These are phyloP conservation scores for Davidsoniella eucalypti DNA, from an alignment of 2,329 filamentous ascomycete genomes.

Conservation along the genomic window DNA sequence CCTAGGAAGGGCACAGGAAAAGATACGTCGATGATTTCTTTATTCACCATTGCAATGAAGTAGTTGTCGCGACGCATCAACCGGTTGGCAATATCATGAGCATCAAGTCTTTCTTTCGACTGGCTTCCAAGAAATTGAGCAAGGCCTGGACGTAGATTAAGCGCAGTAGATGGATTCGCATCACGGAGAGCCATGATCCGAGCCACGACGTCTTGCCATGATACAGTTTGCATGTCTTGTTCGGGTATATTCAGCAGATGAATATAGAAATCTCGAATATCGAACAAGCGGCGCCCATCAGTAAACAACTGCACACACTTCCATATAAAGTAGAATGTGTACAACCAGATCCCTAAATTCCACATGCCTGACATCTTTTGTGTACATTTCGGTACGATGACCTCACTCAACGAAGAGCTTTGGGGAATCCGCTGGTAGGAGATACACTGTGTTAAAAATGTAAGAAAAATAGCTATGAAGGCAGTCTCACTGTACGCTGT, in stretches of 20 bases:
- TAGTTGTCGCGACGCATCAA: constrained; percentile 97
- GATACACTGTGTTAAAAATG: constrained; percentile 72
- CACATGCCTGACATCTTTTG: constrained; percentile 56
- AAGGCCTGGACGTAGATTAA: constrained; percentile 33
- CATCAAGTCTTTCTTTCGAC: constrained; percentile 86
- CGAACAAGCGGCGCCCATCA: constrained; percentile 54
- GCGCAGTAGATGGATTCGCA: constrained; percentile 65
- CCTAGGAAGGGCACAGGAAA: constrained; percentile 72
- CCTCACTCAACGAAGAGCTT: constrained; percentile 37
- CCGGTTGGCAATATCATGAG: constrained; percentile 91
- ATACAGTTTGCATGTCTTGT: constrained; percentile 81
- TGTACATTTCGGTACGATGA: constrained; percentile 58
- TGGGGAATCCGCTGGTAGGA: constrained; percentile 61
- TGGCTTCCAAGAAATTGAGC: constrained; percentile 57
- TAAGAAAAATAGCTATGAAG: constrained; percentile 69
- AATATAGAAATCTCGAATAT: constrained; percentile 74
- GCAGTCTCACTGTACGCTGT: constrained; percentile 45
- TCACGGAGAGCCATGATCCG: constrained; percentile 73
- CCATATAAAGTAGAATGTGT: constrained; percentile 71
- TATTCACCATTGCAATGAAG: constrained; percentile 91
- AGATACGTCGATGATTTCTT: constrained; percentile 78
- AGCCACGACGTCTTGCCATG: constrained; percentile 81
- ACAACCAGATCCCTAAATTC: constrained; percentile 68
- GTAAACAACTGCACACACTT: constrained; percentile 59
- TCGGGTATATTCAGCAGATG: constrained; percentile 67